A percentile compares a stretch with the other conserved stretches of the same genome.
phyloP scores from a whole-genome alignment of 169 alveolate genomes.

The Cryptosporidium andersoni region DNA sequence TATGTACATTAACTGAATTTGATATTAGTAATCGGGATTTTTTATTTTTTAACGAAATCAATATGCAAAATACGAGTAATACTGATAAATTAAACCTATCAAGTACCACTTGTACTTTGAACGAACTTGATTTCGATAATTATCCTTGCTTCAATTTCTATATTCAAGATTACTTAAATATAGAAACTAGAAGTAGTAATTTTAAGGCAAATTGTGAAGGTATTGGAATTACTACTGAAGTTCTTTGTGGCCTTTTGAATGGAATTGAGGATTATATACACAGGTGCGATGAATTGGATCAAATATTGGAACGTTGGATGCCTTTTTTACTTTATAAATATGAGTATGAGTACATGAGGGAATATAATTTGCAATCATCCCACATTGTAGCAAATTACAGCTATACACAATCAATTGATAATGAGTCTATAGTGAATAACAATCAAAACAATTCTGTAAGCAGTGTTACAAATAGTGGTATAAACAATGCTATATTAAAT shows the following conservation, averaged over 20 bases:
- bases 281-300: conserved; percentile 64
- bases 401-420: not conserved
- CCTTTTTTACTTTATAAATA: conserved; percentile 34
- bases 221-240: conserved; percentile 31
- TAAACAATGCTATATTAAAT: not conserved
- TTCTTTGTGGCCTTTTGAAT: conserved; percentile 52
- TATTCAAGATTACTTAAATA: not conserved
- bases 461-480: not conserved
- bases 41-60: conserved; percentile 2
- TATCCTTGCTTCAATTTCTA: too few species aligned
- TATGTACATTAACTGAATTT: conserved; percentile 32
- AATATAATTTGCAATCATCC: not conserved
- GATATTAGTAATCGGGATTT: not conserved
- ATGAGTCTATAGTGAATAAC: not conserved
- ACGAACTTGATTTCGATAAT: not conserved
- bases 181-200: not conserved
- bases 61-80: not conserved
- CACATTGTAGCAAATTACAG: not conserved
- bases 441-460: not conserved
- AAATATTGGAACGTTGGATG: conserved; percentile 42
- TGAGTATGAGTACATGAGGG: conserved; percentile 27
- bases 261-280: conserved; percentile 47
- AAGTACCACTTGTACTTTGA: not conserved
- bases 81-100: not conserved
- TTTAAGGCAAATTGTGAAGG: too few species aligned